Percentiles rank a stretch among this genome's conserved stretches.
Conservation (phyloP, 2,329 filamentous ascomycete species). For the Nemania sp. region DNA sequence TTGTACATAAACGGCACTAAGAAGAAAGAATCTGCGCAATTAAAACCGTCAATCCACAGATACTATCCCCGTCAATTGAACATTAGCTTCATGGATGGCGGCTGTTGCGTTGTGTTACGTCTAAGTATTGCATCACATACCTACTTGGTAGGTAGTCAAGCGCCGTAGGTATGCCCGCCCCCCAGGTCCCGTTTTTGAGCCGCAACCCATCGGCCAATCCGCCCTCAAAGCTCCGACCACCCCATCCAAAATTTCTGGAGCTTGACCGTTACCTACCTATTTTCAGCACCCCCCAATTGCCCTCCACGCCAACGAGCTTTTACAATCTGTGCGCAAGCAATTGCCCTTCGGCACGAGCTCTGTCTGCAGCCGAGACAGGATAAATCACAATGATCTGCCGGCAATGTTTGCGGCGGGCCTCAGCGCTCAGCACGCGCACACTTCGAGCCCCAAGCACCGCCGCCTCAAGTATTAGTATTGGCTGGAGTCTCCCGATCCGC, state of each 20-base stretch:
- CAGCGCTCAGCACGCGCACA: slow-evolving; percentile 47
- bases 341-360: not conserved
- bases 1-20: slow-evolving; percentile 33
- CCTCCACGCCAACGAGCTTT: slow-evolving; percentile 3
- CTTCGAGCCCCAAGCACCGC: slow-evolving; percentile 34
- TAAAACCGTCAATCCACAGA: slow-evolving; percentile 16
- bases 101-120: not conserved
- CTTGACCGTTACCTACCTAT: slow-evolving; percentile 24
- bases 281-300: slow-evolving; percentile 6
- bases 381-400: slow-evolving; percentile 56
- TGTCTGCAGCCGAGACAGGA: slow-evolving; percentile 3
- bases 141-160: not conserved
- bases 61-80: slow-evolving; percentile 11
- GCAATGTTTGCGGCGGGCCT: slow-evolving; percentile 63
- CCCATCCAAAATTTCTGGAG: slow-evolving; percentile 51
- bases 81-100: not conserved
- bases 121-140: not conserved
- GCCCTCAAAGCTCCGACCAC: slow-evolving; percentile 46
- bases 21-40: slow-evolving; percentile 24
- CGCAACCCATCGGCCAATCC: slow-evolving; percentile 43
- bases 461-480: slow-evolving; percentile 29
- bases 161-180: not conserved
- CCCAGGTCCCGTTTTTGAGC: slow-evolving; percentile 1
- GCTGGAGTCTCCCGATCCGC: slow-evolving; percentile 42
- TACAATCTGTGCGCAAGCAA: not conserved